Percentiles rank a stretch among this genome's conserved stretches.
Evolutionary conservation across 202 grass and related monocot genomes (phyloP).

Genomic region (Panicum hallii): DNA sequence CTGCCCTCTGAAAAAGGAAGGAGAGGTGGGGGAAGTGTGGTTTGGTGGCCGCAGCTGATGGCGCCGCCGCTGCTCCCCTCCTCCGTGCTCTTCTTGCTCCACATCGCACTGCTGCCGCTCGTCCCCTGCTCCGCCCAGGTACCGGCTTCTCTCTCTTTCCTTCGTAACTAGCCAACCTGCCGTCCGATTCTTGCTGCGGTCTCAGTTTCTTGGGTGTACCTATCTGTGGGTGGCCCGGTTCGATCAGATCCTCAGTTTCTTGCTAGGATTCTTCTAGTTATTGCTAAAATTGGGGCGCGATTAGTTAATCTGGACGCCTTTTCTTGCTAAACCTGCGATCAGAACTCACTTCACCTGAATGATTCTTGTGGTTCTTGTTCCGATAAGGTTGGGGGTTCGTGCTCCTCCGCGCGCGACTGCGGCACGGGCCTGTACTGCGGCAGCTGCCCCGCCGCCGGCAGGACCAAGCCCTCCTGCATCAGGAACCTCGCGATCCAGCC

Average conservation of each 20-base stretch:
- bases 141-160: neutral
- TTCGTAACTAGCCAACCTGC: neutral
- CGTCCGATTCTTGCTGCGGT: conserved; percentile 6
- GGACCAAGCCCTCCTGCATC: conserved; percentile 62
- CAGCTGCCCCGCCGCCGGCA: conserved; percentile 72
- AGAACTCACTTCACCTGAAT: conserved; percentile 25
- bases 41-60: conserved; percentile 42
- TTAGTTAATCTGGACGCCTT: neutral
- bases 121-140: conserved; percentile 49
- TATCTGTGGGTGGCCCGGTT: neutral
- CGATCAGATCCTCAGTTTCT: conserved; percentile 32
- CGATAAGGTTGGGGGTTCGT: conserved; percentile 54
- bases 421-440: conserved; percentile 79
- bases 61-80: conserved; percentile 21
- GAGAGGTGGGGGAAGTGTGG: neutral
- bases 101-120: conserved; percentile 39
- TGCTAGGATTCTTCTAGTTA: neutral
- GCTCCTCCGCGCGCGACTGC: conserved; percentile 76
- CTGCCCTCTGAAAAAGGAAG: neutral
- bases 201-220: neutral
- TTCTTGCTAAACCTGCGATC: neutral
- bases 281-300: neutral
- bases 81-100: conserved; percentile 40
- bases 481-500: conserved; percentile 83
- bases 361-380: conserved; percentile 8